Evolutionary conservation across 2,329 filamentous ascomycete species (phyloP), one percentile per base, ranked within the genome.

Genomic region (Exophiala viscosa): DNA sequence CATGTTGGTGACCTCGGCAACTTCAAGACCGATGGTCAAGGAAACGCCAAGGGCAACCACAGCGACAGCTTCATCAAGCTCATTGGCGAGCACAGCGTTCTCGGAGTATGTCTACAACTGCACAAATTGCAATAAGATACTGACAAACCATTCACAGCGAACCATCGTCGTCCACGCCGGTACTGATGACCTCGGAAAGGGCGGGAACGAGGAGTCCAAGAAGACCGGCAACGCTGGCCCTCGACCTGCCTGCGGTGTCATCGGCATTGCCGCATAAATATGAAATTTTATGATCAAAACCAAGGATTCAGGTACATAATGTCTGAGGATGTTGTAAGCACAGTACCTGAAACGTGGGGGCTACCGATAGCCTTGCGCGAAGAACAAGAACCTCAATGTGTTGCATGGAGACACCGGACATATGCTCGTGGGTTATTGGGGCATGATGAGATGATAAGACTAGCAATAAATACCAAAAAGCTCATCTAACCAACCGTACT

Each of bases 1-100:
- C 93, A 99, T 77, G 93, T 97, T 63, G 93, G 93, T 76, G 93
- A 97, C 76, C 80, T 99, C 63, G 93, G 93, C 71, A 99, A 99
- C 86, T 84, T 97, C 81, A 84, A 90, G 79, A 97, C 92, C 56
- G 91, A 99, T 73, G 88, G 74, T 61, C 86, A 96, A 79, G 93
- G 93, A 70, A 95, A 95, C 71, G 81, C 88, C 71, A 84, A 88
- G 76, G 93, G 92, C 67, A 83, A 83, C 65, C 78, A 88, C 63
- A 76, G 79, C 62, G 93, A 99, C 79, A 85, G 83, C 69, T 78
- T 89, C 56, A 78, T 99, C 76, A 96, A 97, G 87, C 79, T 99
- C 74, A 96, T 99, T 69, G 93, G 93, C 63, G 87, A 91, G 59
- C 82, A 97, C 77, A 95, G 89, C 79, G 84, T 99, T 67, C 85